Conservation (phyloP, 495 filamentous ascomycete species). For the Xanthoparmelia taractica region DNA sequence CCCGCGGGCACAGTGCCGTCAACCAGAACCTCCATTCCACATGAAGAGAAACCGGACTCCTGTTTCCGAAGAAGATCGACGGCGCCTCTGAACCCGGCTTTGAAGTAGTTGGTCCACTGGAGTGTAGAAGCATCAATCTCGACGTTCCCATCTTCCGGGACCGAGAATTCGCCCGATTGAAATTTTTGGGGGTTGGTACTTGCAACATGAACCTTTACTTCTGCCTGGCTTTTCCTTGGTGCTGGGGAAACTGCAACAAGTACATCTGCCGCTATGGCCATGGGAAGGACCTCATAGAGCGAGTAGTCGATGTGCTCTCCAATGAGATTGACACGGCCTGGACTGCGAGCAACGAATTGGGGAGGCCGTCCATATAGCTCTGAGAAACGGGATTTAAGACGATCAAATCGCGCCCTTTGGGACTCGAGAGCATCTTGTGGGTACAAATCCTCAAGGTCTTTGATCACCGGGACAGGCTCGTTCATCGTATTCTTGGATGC, state of each 20-base stretch:
- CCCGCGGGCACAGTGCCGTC: slow-evolving; percentile 89
- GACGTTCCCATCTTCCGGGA: slow-evolving; percentile 57
- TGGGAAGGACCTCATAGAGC: slow-evolving; percentile 89
- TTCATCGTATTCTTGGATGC: slow-evolving; percentile 39
- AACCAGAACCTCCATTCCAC: slow-evolving; percentile 78
- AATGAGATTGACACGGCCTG: slow-evolving; percentile 95
- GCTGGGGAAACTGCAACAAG: slow-evolving; percentile 62
- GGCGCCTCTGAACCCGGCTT: slow-evolving; percentile 76
- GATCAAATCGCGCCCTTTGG: slow-evolving; percentile 62
- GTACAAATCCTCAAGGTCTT: slow-evolving; percentile 60
- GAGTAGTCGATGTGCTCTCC: slow-evolving; percentile 99
- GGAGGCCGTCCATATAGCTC: slow-evolving; percentile 59
- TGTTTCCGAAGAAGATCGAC: slow-evolving; percentile 69
- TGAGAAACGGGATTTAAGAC: slow-evolving; percentile 63
- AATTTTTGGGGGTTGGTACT: slow-evolving; percentile 76
- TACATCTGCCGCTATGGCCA: slow-evolving; percentile 86
- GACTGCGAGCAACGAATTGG: slow-evolving; percentile 80
- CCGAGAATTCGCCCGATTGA: slow-evolving; percentile 63
- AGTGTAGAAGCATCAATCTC: slow-evolving; percentile 76
- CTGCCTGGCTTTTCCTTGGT: slow-evolving; percentile 20
- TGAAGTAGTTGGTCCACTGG: slow-evolving; percentile 99
- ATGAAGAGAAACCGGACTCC: slow-evolving; percentile 51
- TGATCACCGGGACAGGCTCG: slow-evolving; percentile 50
- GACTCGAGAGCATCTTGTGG: slow-evolving; percentile 48
- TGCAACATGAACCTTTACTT: slow-evolving; percentile 54